Conservation (phyloP, 2,329 filamentous ascomycete genomes). For the Sclerotinia sclerotiorum region DNA sequence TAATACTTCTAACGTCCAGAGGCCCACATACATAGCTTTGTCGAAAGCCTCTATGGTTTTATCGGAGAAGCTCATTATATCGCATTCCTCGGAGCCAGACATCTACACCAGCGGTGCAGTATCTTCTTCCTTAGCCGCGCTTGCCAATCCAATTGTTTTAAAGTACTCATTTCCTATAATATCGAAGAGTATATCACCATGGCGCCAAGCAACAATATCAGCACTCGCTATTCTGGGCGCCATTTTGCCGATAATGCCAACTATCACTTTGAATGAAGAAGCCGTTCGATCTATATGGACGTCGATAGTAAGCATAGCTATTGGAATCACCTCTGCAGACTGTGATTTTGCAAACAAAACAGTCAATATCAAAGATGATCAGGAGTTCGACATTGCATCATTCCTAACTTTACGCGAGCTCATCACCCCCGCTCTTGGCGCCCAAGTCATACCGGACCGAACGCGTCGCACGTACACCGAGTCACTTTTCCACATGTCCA, state of each 20-base stretch:
- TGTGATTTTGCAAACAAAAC: slow-evolving; percentile 49
- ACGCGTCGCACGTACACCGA: slow-evolving; percentile 69
- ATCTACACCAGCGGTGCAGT: slow-evolving; percentile 71
- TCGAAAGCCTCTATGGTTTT: slow-evolving; percentile 78
- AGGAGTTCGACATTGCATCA: slow-evolving; percentile 76
- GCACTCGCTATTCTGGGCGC: slow-evolving; percentile 66
- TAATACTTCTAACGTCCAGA: slow-evolving; percentile 44
- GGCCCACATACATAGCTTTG: slow-evolving; percentile 84
- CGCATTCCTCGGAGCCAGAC: slow-evolving; percentile 60
- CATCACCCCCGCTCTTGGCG: slow-evolving; percentile 72
- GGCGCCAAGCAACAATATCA: slow-evolving; percentile 76
- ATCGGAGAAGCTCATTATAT: slow-evolving; percentile 59
- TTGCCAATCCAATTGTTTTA: slow-evolving; percentile 68
- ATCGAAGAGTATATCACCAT: slow-evolving; percentile 70
- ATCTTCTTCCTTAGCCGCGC: slow-evolving; percentile 60
- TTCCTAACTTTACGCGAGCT: slow-evolving; percentile 69
- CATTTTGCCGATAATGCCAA: slow-evolving; percentile 60
- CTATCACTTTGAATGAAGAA: slow-evolving; percentile 48
- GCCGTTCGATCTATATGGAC: slow-evolving; percentile 66
- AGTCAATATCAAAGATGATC: slow-evolving; percentile 60
- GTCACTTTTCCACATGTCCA: slow-evolving; percentile 76
- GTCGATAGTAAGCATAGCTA: slow-evolving; percentile 61
- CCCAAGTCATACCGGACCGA: slow-evolving; percentile 61
- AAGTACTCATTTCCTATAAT: slow-evolving; percentile 78
- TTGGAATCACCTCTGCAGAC: slow-evolving; percentile 68